Evolutionary conservation across 176 grass and related monocot genomes (phyloP).

Genomic region (Panicum miliaceum): DNA sequence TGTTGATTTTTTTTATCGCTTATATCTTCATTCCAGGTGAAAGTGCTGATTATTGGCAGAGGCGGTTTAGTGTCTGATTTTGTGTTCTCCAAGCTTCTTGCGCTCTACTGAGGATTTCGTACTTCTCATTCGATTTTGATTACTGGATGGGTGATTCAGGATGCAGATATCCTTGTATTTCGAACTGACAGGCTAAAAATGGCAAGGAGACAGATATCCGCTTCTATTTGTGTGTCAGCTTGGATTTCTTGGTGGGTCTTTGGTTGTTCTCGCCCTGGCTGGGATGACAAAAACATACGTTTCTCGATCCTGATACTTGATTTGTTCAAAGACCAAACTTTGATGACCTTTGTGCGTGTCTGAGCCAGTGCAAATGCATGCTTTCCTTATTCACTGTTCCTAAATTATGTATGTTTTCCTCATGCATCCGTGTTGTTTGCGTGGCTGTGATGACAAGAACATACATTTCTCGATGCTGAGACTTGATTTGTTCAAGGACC

Average conservation of each 20-base stretch:
- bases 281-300: constrained; percentile 53
- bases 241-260: constrained; percentile 6
- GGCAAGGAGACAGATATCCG: too few relatives aligned
- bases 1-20: background rate
- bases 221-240: background rate
- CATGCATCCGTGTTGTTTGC: background rate
- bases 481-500: constrained; percentile 31
- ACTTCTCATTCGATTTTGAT: background rate
- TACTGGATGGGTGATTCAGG: background rate
- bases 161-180: constrained; percentile 6
- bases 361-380: constrained; percentile 34
- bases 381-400: background rate
- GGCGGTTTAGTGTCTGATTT: background rate
- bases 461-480: constrained; percentile 51
- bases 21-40: background rate
- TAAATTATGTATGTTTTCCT: background rate
- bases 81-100: too few relatives aligned
- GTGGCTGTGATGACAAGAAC: constrained; percentile 27
- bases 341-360: constrained; percentile 59
- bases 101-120: too few relatives aligned
- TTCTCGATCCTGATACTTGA: constrained; percentile 59
- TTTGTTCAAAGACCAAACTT: constrained; percentile 40
- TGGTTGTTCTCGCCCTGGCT: constrained; percentile 33
- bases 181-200: background rate
- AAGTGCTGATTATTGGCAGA: constrained; percentile 4